A percentile compares a stretch with the other conserved stretches of the same genome.
These are phyloP conservation scores for Arabis hirsuta DNA, from an alignment of 345 rosid genomes.

Conservation along the genomic window DNA sequence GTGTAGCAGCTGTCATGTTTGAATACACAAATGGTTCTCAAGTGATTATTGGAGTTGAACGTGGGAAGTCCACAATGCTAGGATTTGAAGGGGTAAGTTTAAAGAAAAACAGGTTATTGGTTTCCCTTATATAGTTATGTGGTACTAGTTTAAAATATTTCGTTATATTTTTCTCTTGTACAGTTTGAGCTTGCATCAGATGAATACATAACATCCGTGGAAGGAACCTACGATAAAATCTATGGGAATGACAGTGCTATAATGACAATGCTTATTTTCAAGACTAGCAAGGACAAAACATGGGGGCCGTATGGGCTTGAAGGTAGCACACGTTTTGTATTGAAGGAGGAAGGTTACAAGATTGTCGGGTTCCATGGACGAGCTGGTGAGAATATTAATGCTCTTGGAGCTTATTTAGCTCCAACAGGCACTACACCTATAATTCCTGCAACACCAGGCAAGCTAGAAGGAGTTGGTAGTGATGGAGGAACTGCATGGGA, in stretches of 20 bases:
- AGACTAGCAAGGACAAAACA: slow-evolving; percentile 28
- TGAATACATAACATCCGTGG: slow-evolving; percentile 41
- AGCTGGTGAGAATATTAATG: slow-evolving; percentile 15
- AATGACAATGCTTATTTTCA: slow-evolving; percentile 32
- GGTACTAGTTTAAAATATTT: slow-evolving; percentile 9
- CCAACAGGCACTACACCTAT: slow-evolving; percentile 38
- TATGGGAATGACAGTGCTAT: slow-evolving; percentile 13
- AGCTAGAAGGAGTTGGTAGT: slow-evolving; percentile 33
- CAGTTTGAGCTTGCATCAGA: slow-evolving; percentile 39
- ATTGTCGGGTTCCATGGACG: slow-evolving; percentile 43
- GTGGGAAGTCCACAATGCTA: slow-evolving; percentile 29
- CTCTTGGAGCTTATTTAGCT: slow-evolving; percentile 45
- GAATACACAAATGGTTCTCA: slow-evolving; percentile 34
- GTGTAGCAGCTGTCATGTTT: slow-evolving; percentile 36
- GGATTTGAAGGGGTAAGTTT: slow-evolving; percentile 28
- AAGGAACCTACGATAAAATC: slow-evolving; percentile 37
- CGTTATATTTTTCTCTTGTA: not conserved
- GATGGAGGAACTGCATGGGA: slow-evolving; percentile 39
- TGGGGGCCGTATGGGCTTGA: slow-evolving; percentile 36
- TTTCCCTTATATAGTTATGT: not conserved
- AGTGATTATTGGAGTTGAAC: slow-evolving; percentile 24
- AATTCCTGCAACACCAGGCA: slow-evolving; percentile 16
- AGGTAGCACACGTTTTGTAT: slow-evolving; percentile 1
- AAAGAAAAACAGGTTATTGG: not conserved
- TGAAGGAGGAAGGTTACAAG: slow-evolving; percentile 40